Conservation (phyloP, 1,284 basidiomycete genomes). For the Melampsora americana region DNA sequence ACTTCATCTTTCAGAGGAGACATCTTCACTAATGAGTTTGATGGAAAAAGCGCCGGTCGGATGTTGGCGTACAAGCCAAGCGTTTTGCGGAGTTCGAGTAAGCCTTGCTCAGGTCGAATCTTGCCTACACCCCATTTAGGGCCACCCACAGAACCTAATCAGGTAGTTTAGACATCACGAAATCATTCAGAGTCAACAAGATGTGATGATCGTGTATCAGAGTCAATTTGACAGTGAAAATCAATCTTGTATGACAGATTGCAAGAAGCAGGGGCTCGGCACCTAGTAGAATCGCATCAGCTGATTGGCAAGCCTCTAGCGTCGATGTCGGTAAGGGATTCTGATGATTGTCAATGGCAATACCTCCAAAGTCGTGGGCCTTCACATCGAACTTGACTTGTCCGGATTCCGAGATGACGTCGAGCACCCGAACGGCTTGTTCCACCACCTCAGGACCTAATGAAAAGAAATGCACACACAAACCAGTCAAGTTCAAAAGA, state of each 20-base stretch:
- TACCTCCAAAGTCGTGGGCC: conserved; percentile 81
- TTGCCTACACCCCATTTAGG: conserved; percentile 94
- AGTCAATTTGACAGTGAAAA: background rate
- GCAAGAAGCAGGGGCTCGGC: conserved; percentile 47
- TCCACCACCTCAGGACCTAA: conserved; percentile 86
- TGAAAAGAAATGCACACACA: conserved; percentile 31
- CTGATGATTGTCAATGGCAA: conserved; percentile 82
- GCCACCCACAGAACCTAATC: conserved; percentile 83
- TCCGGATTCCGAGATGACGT: conserved; percentile 66
- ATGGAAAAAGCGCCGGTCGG: conserved; percentile 90
- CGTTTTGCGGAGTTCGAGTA: conserved; percentile 85
- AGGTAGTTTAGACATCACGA: conserved; percentile 34
- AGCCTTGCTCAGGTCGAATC: conserved; percentile 90
- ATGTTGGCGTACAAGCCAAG: conserved; percentile 97
- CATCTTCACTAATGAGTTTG: conserved; percentile 78
- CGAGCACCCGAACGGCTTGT: conserved; percentile 82
- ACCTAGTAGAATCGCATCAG: conserved; percentile 92
- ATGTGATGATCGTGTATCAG: conserved; percentile 27
- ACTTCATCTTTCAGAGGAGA: conserved; percentile 89
- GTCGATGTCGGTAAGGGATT: conserved; percentile 81
- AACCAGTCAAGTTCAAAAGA: background rate
- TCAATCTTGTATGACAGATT: background rate
- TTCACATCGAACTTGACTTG: conserved; percentile 56
- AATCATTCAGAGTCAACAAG: conserved; percentile 19
- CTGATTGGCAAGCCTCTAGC: conserved; percentile 76